Evolutionary conservation across 768 basidiomycete genomes (phyloP).

Genomic region (Pseudohyphozyma bogoriensis): DNA sequence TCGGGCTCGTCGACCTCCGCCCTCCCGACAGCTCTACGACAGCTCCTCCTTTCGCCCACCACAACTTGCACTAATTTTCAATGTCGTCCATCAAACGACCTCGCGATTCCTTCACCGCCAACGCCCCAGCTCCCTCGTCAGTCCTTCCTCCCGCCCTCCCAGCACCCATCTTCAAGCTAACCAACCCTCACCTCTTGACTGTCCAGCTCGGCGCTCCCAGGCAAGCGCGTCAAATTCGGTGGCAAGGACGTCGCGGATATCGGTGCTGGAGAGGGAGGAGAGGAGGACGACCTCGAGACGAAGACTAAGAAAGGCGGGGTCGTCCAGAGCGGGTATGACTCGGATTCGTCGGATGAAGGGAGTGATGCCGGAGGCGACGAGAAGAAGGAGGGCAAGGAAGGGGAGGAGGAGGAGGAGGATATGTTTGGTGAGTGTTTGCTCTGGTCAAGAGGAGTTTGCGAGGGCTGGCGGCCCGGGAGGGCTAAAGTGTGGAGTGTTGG

Average conservation of each 20-base stretch:
- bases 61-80: no score
- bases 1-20: no score
- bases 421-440: constrained; percentile 42
- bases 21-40: no score
- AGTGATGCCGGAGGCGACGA: constrained; percentile 12
- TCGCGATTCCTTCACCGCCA: not conserved
- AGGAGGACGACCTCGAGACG: constrained; percentile 23
- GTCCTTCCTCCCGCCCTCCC: not conserved
- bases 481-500: no score
- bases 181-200: not conserved
- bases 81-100: not conserved
- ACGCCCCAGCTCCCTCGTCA: not conserved
- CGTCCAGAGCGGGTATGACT: constrained; percentile 26
- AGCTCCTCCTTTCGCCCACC: no score
- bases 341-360: constrained; percentile 23
- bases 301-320: constrained; percentile 14
- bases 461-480: no score
- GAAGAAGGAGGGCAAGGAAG: constrained; percentile 3
- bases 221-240: constrained; percentile 21
- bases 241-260: constrained; percentile 2
- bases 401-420: constrained; percentile 40
- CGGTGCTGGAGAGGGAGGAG: constrained; percentile 5
- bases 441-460: no score
- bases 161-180: not conserved
- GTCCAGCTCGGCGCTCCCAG: constrained; percentile 7